Evolutionary conservation across 139 green algal genomes (phyloP), one percentile per base, ranked within the genome.

Genomic region (Ettlia oleoabundans): DNA sequence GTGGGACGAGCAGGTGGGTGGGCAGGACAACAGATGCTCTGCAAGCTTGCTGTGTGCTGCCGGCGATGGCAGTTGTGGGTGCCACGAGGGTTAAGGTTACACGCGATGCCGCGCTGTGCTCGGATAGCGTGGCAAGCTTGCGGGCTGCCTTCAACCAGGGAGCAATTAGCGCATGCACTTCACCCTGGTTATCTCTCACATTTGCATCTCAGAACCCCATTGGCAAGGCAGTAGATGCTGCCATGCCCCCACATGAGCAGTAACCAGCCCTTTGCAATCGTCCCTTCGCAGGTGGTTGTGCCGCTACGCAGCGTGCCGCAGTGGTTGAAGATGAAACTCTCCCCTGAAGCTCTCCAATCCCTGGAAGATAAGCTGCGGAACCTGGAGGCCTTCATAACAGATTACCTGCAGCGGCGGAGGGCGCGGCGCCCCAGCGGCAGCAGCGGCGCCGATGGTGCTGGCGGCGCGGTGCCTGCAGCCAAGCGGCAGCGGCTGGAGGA

Each of bases 401-500:
- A 88, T n/a, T 76, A 80, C 43, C 47, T 92, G 76, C 55, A 85
- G 22, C 80, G 86, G 41, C 72, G 79, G 40, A 35, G 53, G 24
- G 47, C 28, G 3, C 19, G 53, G 66, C 71, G 35, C 35, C 71
- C 73, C 21, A 28, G 47, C n/a, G 35, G 41, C 26, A 13, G 67
- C 52, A 24, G 18, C 43, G n/a, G 28, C 24, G 30, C 28, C 2
- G 40, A 28, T 58, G 67, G 42, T 43, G 42, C 65, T 47, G n/a
- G n/a, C n/a, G n/a, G n/a, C n/a, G 42, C 26, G 53, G 63, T 53
- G 80, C 87, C 74, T 8, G 66, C 76, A 15, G 86, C 84, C 74
- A 96, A 96, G 85, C 88, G 93, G 68, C 93, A 92, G 78, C 81
- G 90, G 32, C 81, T 96, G 84, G 89, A 89, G 65, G 88, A 94